Evolutionary conservation across 1,284 basidiomycete genomes (phyloP).

Genomic region (Cutaneotrichosporon cutaneum): DNA sequence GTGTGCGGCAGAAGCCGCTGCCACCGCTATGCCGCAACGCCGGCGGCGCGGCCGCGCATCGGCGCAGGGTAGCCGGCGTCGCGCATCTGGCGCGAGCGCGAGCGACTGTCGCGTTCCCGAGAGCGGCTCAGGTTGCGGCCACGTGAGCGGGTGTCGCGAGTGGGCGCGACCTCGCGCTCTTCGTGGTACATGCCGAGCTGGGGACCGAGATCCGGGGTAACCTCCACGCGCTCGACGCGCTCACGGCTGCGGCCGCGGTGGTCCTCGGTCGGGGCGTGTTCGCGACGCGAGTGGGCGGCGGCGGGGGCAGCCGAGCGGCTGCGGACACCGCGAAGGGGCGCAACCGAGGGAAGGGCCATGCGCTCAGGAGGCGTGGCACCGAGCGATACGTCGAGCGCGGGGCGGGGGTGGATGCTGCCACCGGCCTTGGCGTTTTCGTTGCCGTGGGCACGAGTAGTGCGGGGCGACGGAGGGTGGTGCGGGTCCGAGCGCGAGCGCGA

Average conservation of each 20-base stretch:
- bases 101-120: constrained; percentile 3
- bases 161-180: constrained; percentile 45
- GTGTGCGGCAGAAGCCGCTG: not conserved
- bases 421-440: constrained; percentile 2
- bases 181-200: constrained; percentile 34
- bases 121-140: constrained; percentile 15
- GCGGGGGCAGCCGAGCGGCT: constrained; percentile 9
- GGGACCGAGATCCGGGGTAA: constrained; percentile 18
- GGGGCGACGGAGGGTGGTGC: constrained; percentile 25
- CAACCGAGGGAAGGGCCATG: constrained; percentile 17
- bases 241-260: constrained; percentile 41
- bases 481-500: constrained; percentile 49
- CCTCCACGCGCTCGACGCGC: constrained; percentile 27
- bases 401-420: constrained; percentile 20
- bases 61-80: not conserved
- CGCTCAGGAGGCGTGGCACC: constrained; percentile 8
- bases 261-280: constrained; percentile 3
- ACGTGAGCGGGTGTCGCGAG: constrained; percentile 27
- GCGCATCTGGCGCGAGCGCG: not conserved
- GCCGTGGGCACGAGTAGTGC: constrained; percentile 18
- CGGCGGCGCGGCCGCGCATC: constrained; percentile 5
- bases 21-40: not conserved
- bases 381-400: constrained; percentile 12
- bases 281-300: not conserved
- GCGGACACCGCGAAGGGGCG: not conserved